phyloP scores from a whole-genome alignment of 1,284 basidiomycete species.

The Ceratobasidium papillatum region DNA sequence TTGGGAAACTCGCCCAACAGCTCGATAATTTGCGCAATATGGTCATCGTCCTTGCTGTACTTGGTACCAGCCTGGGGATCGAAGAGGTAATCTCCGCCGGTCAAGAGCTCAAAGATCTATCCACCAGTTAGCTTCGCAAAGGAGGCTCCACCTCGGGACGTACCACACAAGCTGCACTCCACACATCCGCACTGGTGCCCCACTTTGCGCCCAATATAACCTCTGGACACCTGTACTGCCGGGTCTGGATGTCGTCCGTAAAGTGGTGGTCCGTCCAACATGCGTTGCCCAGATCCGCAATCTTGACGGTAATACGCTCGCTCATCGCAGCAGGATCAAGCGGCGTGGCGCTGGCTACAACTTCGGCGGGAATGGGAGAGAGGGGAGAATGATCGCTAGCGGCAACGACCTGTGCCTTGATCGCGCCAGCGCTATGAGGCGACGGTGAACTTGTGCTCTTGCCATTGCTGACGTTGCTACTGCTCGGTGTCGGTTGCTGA shows the following conservation, averaged over 20 bases:
- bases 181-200: conserved; percentile 85
- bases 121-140: background rate
- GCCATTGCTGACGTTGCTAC: conserved; percentile 48
- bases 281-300: conserved; percentile 93
- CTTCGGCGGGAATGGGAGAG: conserved; percentile 38
- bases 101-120: conserved; percentile 78
- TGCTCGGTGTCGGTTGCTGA: conserved; percentile 23
- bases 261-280: conserved; percentile 84
- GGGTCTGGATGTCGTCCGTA: conserved; percentile 94
- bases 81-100: conserved; percentile 84
- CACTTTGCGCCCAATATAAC: conserved; percentile 91
- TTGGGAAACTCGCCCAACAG: conserved; percentile 91
- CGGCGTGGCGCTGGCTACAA: conserved; percentile 48
- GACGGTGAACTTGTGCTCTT: conserved; percentile 48
- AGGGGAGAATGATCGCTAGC: background rate
- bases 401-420: conserved; percentile 30
- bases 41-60: conserved; percentile 93
- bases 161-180: conserved; percentile 87
- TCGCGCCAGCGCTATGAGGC: conserved; percentile 2
- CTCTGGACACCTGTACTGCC: conserved; percentile 91
- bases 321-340: conserved; percentile 64
- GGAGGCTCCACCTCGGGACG: conserved; percentile 49
- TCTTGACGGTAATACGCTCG: conserved; percentile 98
- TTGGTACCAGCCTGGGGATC: conserved; percentile 77
- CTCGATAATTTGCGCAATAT: conserved; percentile 97